phyloP scores from a whole-genome alignment of 345 rosid species.

The Schrenkiella parvula region DNA sequence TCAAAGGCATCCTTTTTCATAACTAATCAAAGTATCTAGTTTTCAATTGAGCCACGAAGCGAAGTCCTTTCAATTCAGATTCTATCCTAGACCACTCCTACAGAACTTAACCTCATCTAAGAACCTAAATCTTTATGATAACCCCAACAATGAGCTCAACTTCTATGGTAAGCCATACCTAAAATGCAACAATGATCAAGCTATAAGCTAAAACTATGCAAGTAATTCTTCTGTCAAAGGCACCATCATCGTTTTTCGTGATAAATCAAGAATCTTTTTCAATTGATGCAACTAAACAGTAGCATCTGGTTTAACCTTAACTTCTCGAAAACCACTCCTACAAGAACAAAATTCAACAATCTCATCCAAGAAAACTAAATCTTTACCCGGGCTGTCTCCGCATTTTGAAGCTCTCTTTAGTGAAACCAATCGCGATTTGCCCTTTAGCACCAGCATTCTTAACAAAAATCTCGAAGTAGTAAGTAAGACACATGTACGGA shows the following conservation, averaged over 20 bases:
- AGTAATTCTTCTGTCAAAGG: neutral
- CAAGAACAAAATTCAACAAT: neutral
- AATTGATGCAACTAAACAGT: neutral
- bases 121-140: constrained; percentile 16
- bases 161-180: neutral
- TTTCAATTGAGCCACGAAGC: neutral
- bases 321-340: neutral
- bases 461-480: constrained; percentile 91
- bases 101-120: neutral
- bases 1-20: neutral
- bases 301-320: neutral
- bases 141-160: neutral
- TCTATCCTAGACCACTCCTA: neutral
- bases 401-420: constrained; percentile 72
- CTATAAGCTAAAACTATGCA: neutral
- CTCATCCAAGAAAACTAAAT: constrained; percentile 1
- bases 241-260: neutral
- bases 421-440: constrained; percentile 81
- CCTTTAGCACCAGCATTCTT: constrained; percentile 75
- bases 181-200: neutral
- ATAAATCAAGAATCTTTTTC: neutral
- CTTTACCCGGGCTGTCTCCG: constrained; percentile 84
- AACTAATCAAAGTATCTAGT: neutral
- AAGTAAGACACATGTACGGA: constrained; percentile 62
- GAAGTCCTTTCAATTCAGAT: neutral